phyloP scores from a whole-genome alignment of 2,329 filamentous ascomycete species.

The Diaporthe longicolla region DNA sequence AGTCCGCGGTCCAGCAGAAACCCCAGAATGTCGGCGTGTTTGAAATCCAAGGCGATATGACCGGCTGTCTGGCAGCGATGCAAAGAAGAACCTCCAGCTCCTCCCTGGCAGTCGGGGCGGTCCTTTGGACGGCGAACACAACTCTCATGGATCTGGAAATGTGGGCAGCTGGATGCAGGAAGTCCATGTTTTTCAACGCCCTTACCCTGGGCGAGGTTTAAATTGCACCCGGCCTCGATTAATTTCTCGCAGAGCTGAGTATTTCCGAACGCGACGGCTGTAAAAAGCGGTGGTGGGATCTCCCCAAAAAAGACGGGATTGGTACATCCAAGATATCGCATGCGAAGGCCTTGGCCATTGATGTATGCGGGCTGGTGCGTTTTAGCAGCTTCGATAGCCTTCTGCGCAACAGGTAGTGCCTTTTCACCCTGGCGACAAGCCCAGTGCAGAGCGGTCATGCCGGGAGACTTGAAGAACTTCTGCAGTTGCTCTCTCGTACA shows the following conservation, averaged over 20 bases:
- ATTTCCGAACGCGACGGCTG: neutral
- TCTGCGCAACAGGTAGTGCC: neutral
- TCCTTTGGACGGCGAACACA: neutral
- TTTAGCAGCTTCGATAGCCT: neutral
- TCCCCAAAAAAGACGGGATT: neutral
- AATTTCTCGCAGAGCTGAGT: neutral
- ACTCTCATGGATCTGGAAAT: neutral
- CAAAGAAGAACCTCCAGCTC: no score
- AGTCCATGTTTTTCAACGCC: no score
- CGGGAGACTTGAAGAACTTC: neutral
- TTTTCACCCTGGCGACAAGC: neutral
- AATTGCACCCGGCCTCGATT: neutral
- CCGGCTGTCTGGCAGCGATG: neutral
- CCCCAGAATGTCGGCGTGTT: neutral
- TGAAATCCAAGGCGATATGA: neutral
- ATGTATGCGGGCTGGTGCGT: neutral
- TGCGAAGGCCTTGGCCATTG: neutral
- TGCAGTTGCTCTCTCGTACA: no score
- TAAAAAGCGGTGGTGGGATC: neutral
- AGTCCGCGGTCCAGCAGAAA: neutral
- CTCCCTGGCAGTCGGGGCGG: neutral
- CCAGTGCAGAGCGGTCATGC: neutral
- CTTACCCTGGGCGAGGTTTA: neutral
- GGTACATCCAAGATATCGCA: accelerated
- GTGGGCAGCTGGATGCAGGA: neutral